Conservation (phyloP, 495 filamentous ascomycete genomes). For the Lasiosphaeriaceae sp. region DNA sequence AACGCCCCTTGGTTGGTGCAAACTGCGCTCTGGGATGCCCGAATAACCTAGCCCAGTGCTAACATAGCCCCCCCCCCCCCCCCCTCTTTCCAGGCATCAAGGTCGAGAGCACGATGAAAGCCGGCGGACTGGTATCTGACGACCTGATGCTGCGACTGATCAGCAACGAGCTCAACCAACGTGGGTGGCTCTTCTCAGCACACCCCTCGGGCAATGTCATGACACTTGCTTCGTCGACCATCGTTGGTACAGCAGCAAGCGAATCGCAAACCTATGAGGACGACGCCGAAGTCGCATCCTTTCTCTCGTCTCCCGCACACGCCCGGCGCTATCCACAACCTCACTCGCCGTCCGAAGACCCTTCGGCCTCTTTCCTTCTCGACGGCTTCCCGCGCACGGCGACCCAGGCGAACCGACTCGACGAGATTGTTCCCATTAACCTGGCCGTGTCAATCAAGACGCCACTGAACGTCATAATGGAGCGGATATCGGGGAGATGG, state of each 20-base stretch:
- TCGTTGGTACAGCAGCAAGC: slow-evolving; percentile 7
- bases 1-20: slow-evolving; percentile 72
- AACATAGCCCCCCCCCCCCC: slow-evolving; percentile 1
- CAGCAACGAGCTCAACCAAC: slow-evolving; percentile 73
- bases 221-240: slow-evolving; percentile 36
- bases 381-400: slow-evolving; percentile 94
- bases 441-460: slow-evolving; percentile 71
- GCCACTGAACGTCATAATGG: slow-evolving; percentile 73
- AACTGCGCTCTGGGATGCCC: too few species aligned
- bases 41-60: background rate
- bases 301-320: slow-evolving; percentile 38
- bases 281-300: slow-evolving; percentile 32
- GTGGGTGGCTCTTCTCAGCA: slow-evolving; percentile 67
- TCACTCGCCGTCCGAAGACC: slow-evolving; percentile 54
- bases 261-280: slow-evolving; percentile 23
- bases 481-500: slow-evolving; percentile 86
- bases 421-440: slow-evolving; percentile 82
- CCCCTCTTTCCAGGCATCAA: slow-evolving; percentile 60
- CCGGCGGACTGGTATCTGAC: slow-evolving; percentile 81
- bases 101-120: slow-evolving; percentile 81
- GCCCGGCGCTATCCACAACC: slow-evolving; percentile 28
- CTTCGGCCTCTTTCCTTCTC: slow-evolving; percentile 84
- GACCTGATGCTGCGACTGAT: slow-evolving; percentile 89
- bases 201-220: slow-evolving; percentile 34
- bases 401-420: slow-evolving; percentile 70